phyloP scores from a whole-genome alignment of 495 filamentous ascomycete genomes.

The Neurospora sp. region DNA sequence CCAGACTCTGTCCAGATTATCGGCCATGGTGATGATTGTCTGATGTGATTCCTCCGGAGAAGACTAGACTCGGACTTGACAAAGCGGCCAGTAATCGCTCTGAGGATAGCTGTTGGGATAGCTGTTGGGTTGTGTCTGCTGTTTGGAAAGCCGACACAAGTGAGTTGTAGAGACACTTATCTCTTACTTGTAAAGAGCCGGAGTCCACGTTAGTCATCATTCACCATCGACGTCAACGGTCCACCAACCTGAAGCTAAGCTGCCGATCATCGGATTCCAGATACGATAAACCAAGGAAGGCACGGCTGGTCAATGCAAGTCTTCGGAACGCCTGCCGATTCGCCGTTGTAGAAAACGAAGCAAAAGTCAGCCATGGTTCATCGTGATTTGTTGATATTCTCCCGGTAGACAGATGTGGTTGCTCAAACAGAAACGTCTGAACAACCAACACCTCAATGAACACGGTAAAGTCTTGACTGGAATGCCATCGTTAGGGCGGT shows the following conservation, averaged over 20 bases:
- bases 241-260: not conserved
- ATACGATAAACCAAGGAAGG: not conserved
- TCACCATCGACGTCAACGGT: not conserved
- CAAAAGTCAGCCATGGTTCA: not conserved
- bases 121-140: not conserved
- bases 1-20: conserved; percentile 10
- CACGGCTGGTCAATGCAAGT: not conserved
- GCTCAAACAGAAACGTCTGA: not conserved
- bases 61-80: not conserved
- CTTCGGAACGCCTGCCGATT: not conserved
- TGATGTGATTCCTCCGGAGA: not conserved
- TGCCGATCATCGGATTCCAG: not conserved
- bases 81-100: not conserved
- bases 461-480: not conserved
- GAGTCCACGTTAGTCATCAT: not conserved
- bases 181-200: not conserved
- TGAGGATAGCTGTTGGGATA: not conserved
- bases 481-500: not conserved
- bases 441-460: not conserved
- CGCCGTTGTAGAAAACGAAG: not conserved
- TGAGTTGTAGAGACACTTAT: not conserved
- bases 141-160: not conserved
- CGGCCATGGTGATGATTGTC: not conserved
- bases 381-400: not conserved
- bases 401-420: not conserved